phyloP scores from a whole-genome alignment of 345 rosid genomes.

The Leavenworthia alabamica region DNA sequence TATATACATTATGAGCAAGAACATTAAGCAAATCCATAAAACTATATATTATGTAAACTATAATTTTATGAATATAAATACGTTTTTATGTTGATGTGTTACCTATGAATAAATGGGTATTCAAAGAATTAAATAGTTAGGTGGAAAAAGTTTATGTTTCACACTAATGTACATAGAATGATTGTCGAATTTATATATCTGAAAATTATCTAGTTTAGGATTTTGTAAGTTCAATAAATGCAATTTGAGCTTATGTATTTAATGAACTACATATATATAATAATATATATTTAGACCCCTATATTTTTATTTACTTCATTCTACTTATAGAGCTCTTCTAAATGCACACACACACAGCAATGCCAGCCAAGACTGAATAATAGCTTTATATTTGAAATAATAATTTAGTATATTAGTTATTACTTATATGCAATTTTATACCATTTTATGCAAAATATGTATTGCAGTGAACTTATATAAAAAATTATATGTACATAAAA shows the following conservation, averaged over 20 bases:
- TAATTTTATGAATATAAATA: neutral
- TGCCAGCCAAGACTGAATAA: no score
- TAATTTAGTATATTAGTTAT: neutral
- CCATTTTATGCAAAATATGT: conserved; percentile 9
- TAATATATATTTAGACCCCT: neutral
- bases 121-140: conserved; percentile 22
- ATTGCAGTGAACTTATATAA: neutral
- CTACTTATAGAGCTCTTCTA: conserved; percentile 21
- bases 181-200: conserved; percentile 36
- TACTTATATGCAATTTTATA: no score
- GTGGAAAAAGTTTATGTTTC: conserved; percentile 22
- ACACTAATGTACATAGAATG: conserved; percentile 19
- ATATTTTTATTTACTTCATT: neutral
- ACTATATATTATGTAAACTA: neutral
- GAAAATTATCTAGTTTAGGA: conserved; percentile 20
- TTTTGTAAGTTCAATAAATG: conserved; percentile 50
- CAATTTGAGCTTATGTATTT: conserved; percentile 41
- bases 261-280: no score
- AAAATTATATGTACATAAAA: conserved; percentile 6
- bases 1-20: conserved; percentile 9
- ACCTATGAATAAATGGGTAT: neutral
- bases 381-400: neutral
- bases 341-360: no score
- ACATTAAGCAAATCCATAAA: conserved; percentile 5
- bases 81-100: neutral